phyloP scores from a whole-genome alignment of 345 rosid species.

The Excoecaria agallocha region DNA sequence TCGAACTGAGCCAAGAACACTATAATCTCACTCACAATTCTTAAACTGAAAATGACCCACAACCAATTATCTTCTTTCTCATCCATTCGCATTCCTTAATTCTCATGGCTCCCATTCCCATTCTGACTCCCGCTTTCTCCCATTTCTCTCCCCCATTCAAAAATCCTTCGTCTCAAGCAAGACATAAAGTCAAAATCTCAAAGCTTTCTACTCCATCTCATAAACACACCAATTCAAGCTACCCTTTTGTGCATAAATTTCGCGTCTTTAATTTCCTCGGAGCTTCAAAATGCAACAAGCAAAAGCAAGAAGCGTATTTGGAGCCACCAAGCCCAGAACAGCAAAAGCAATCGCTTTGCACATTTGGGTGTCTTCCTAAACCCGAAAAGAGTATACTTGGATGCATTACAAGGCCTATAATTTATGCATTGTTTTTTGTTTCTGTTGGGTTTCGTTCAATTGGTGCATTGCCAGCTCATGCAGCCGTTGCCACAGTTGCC shows the following conservation, averaged over 20 bases:
- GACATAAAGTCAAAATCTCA: conserved; percentile 24
- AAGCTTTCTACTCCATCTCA: conserved; percentile 19
- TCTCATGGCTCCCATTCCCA: conserved; percentile 48
- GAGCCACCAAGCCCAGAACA: conserved; percentile 21
- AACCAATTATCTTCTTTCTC: conserved; percentile 1
- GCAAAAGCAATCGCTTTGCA: conserved; percentile 23
- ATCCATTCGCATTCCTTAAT: not conserved
- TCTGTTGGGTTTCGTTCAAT: conserved; percentile 61
- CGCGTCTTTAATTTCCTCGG: conserved; percentile 23
- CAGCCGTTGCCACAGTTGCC: conserved; percentile 49
- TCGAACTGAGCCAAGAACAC: not conserved
- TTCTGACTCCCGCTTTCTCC: conserved; percentile 31
- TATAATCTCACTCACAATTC: not conserved
- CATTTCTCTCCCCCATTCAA: conserved; percentile 35
- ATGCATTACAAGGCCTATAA: conserved; percentile 43
- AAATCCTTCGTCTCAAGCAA: conserved; percentile 13
- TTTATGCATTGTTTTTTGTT: conserved; percentile 52
- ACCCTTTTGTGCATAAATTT: conserved; percentile 27
- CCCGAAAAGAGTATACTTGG: conserved; percentile 28
- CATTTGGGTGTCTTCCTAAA: conserved; percentile 23
- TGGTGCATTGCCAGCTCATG: conserved; percentile 43
- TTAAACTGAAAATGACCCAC: conserved; percentile 15
- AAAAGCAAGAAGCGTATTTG: conserved; percentile 7
- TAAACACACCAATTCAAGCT: conserved; percentile 11
- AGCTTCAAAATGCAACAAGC: conserved; percentile 21